Percentiles rank a stretch among this genome's conserved stretches.
Evolutionary conservation across 2,329 filamentous ascomycete genomes (phyloP).

Genomic region (Parafenestella ontariensis): DNA sequence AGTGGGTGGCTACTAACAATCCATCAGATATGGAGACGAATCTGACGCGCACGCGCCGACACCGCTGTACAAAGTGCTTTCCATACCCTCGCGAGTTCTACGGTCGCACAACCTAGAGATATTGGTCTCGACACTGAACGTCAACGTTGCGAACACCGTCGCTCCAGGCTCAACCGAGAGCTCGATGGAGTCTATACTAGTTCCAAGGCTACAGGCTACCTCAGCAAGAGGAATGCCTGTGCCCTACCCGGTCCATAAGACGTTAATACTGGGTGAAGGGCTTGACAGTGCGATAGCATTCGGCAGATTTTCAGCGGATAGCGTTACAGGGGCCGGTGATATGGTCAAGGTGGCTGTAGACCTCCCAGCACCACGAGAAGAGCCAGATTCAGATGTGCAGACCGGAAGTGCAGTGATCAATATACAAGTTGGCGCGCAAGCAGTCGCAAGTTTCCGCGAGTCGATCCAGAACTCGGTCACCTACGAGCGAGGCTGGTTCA

Average conservation of each 20-base stretch:
- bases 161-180: constrained; percentile 43
- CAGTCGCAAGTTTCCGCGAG: constrained; percentile 71
- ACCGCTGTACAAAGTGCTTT: constrained; percentile 66
- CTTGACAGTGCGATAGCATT: constrained; percentile 70
- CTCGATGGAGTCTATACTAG: constrained; percentile 72
- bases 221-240: constrained; percentile 71
- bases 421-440: constrained; percentile 66
- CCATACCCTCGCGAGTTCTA: constrained; percentile 68
- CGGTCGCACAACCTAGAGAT: constrained; percentile 71
- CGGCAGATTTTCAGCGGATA: constrained; percentile 48
- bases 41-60: constrained; percentile 54
- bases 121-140: constrained; percentile 60
- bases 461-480: constrained; percentile 72
- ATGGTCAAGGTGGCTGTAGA: constrained; percentile 66
- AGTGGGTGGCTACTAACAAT: constrained; percentile 18
- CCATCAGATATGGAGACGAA: constrained; percentile 61
- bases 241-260: constrained; percentile 83
- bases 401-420: constrained; percentile 62
- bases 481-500: constrained; percentile 77
- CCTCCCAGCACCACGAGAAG: constrained; percentile 55
- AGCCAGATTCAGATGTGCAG: constrained; percentile 26
- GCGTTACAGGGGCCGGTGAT: constrained; percentile 50
- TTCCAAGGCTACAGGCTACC: constrained; percentile 73
- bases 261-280: constrained; percentile 76
- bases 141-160: constrained; percentile 49